Conservation (phyloP, 192 early-diverging fungal species). For the Radiomyces spectabilis region DNA sequence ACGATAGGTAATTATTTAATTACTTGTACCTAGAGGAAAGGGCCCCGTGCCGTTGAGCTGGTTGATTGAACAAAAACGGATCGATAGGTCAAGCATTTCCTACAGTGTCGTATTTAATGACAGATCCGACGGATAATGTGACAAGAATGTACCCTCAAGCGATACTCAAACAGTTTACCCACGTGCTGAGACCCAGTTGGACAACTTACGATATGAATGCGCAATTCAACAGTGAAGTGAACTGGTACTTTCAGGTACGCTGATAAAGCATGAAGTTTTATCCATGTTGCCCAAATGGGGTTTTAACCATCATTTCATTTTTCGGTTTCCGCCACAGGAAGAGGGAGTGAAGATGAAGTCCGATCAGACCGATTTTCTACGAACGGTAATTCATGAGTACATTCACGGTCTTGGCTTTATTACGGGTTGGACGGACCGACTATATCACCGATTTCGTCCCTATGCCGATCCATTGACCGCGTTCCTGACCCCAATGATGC, state of each 20-base stretch:
- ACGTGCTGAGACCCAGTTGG: conserved; percentile 7
- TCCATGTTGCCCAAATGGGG: too few species aligned
- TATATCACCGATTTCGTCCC: conserved; percentile 11
- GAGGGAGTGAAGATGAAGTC: too few species aligned
- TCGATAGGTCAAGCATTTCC: conserved; percentile 26
- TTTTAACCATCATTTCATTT: too few species aligned
- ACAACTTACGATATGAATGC: conserved; percentile 25
- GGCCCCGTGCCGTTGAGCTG: too few species aligned
- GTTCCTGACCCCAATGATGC: conserved; percentile 16
- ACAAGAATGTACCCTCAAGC: conserved; percentile 33
- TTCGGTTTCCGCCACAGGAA: too few species aligned
- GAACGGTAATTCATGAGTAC: conserved; percentile 31
- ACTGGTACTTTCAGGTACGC: conserved; percentile 27
- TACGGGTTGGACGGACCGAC: conserved; percentile 19
- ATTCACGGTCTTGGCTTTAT: conserved; percentile 39
- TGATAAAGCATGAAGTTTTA: too few species aligned
- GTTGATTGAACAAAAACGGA: neutral
- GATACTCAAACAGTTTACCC: conserved; percentile 30
- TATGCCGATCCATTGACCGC: conserved; percentile 4
- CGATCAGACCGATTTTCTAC: conserved; percentile 30
- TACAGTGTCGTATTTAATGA: conserved; percentile 19
- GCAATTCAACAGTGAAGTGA: conserved; percentile 24
- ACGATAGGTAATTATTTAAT: conserved; percentile 5
- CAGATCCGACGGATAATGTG: conserved; percentile 21
- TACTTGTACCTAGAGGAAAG: neutral